These are phyloP conservation scores for Oenanthe sinensis DNA, from an alignment of 129 eudicot species.

Conservation along the genomic window DNA sequence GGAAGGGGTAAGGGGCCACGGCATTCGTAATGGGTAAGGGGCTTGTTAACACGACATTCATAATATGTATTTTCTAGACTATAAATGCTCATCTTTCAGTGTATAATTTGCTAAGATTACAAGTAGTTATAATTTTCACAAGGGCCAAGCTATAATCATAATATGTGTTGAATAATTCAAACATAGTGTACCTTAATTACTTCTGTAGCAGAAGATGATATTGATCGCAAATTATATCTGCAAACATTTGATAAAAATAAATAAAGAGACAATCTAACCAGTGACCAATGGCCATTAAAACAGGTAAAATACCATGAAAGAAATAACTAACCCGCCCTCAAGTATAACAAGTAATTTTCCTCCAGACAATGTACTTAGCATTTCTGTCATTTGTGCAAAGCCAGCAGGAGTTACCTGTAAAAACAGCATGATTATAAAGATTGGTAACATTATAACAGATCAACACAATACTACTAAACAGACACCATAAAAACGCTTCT, in stretches of 20 bases:
- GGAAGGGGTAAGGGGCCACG: not conserved
- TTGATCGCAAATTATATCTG: conserved; percentile 97
- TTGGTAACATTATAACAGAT: not conserved
- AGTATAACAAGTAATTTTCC: conserved; percentile 94
- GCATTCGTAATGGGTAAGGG: not conserved
- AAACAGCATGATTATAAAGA: not conserved
- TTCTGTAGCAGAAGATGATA: conserved; percentile 92
- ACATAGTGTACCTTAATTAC: conserved; percentile 64
- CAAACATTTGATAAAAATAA: conserved; percentile 6
- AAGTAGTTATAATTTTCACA: not conserved
- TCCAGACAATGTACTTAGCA: conserved; percentile 54
- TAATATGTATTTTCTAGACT: not conserved
- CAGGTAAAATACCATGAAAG: conserved; percentile 4
- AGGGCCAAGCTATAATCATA: not conserved
- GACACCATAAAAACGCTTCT: not conserved
- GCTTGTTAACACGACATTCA: not conserved
- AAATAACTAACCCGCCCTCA: conserved; percentile 89
- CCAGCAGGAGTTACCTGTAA: conserved; percentile 88
- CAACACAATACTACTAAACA: not conserved
- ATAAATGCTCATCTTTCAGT: not conserved
- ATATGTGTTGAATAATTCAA: not conserved
- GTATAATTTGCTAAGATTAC: not conserved
- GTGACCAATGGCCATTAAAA: not conserved
- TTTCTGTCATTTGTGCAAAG: conserved; percentile 90
- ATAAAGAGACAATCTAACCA: not conserved